Conservation (phyloP, 768 basidiomycete genomes). For the Leccinum barrowsii region DNA sequence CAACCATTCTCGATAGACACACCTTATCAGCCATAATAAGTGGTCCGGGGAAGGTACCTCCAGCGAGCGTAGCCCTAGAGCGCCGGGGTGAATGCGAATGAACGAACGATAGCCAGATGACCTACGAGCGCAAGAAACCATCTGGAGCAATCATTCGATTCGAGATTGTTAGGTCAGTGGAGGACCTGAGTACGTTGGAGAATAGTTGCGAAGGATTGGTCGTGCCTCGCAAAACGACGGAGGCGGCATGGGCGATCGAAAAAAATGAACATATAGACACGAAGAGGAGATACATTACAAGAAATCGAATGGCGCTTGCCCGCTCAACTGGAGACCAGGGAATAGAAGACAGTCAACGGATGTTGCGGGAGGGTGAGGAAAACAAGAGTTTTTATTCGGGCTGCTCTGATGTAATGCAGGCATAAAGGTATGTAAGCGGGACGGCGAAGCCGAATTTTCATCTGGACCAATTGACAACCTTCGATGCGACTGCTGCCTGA, state of each 20-base stretch:
- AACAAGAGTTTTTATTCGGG: not conserved
- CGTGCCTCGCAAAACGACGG: conserved; percentile 14
- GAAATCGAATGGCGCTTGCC: not conserved
- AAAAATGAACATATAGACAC: conserved; percentile 4
- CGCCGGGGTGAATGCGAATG: not conserved
- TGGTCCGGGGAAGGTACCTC: conserved; percentile 45
- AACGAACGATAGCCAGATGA: not conserved
- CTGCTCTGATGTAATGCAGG: not conserved
- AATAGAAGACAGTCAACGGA: not conserved
- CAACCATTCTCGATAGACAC: not conserved
- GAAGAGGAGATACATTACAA: conserved; percentile 14
- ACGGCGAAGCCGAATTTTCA: not conserved
- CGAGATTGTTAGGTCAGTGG: conserved; percentile 34
- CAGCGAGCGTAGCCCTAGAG: conserved; percentile 32
- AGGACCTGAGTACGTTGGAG: conserved; percentile 11
- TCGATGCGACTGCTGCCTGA: too few species aligned
- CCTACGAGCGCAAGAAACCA: conserved; percentile 45
- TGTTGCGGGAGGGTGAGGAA: too few species aligned
- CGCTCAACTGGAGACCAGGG: not conserved
- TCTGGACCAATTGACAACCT: not conserved
- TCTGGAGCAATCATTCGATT: conserved; percentile 45
- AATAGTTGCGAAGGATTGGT: not conserved
- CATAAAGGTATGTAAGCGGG: not conserved
- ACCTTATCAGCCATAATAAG: conserved; percentile 38
- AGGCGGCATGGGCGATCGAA: conserved; percentile 12